Percentiles rank a stretch among this genome's conserved stretches.
Evolutionary conservation across 345 rosid genomes (phyloP).

Genomic region (Eucalyptus pauciflora): DNA sequence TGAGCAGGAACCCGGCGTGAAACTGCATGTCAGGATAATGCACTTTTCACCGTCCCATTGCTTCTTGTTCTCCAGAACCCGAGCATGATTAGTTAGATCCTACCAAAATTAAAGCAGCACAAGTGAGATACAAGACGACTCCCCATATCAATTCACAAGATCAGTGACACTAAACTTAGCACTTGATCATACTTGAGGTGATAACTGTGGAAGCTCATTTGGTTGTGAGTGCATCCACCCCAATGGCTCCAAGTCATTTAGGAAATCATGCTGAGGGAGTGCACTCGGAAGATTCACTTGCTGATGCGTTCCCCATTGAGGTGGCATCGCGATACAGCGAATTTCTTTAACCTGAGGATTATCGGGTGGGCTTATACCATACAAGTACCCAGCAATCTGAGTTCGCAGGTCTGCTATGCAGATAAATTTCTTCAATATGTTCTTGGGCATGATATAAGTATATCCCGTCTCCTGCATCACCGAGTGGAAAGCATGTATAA

Average conservation of each 20-base stretch:
- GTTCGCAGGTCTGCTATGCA: conserved; percentile 89
- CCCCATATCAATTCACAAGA: conserved; percentile 23
- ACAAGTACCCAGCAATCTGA: conserved; percentile 84
- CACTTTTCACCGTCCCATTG: conserved; percentile 99
- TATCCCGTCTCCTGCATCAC: conserved; percentile 76
- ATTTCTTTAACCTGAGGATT: conserved; percentile 96
- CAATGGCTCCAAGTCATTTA: conserved; percentile 85
- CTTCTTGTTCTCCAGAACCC: conserved; percentile 81
- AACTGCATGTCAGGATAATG: conserved; percentile 4
- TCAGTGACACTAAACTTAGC: not conserved
- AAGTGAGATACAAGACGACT: not conserved
- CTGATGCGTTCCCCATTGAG: conserved; percentile 89
- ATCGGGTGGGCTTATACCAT: conserved; percentile 94
- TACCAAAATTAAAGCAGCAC: conserved; percentile 26
- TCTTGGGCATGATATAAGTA: conserved; percentile 95
- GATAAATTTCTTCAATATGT: conserved; percentile 88
- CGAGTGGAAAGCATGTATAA: conserved; percentile 17
- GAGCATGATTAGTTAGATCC: conserved; percentile 83
- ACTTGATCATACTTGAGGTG: conserved; percentile 55
- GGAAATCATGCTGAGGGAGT: conserved; percentile 90
- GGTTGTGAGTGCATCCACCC: conserved; percentile 99
- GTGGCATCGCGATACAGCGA: conserved; percentile 81
- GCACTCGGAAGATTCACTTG: conserved; percentile 69
- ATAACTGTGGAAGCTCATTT: conserved; percentile 92
- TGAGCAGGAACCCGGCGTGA: conserved; percentile 83